These are phyloP conservation scores for Neofusicoccum parvum DNA, from an alignment of 2,329 filamentous ascomycete genomes.

Conservation along the genomic window DNA sequence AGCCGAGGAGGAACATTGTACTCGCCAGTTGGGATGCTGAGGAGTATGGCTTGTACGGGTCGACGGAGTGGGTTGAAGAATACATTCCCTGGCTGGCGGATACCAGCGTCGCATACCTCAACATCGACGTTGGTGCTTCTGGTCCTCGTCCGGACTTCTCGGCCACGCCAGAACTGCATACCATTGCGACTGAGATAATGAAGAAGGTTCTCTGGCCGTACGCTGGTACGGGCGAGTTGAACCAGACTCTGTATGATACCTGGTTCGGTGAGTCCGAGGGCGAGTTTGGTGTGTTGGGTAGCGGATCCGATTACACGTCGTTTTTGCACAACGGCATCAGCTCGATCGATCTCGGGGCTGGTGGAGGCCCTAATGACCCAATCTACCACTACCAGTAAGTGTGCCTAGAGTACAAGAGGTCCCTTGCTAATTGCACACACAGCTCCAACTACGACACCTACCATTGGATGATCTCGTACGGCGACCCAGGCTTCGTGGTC, in stretches of 20 bases:
- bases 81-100: conserved; percentile 50
- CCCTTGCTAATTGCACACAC: background rate
- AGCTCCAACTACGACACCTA: conserved; percentile 49
- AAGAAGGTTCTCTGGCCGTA: conserved; percentile 47
- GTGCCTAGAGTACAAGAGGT: background rate
- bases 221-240: conserved; percentile 32
- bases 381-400: conserved; percentile 44
- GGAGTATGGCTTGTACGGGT: conserved; percentile 42
- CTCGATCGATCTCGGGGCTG: conserved; percentile 46
- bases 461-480: conserved; percentile 56
- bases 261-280: conserved; percentile 41
- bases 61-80: conserved; percentile 55
- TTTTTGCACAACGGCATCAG: conserved; percentile 51
- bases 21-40: conserved; percentile 49
- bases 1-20: conserved; percentile 53
- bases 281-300: conserved; percentile 47
- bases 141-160: conserved; percentile 45
- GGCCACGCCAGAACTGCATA: conserved; percentile 46
- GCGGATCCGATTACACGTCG: conserved; percentile 50
- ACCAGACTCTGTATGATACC: conserved; percentile 49
- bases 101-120: conserved; percentile 52
- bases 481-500: conserved; percentile 53
- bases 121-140: conserved; percentile 53
- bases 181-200: conserved; percentile 37
- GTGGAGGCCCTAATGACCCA: conserved; percentile 40